Percentiles rank a stretch among this genome's conserved stretches.
phyloP scores from a whole-genome alignment of 805 yeast species.

The Candida maris region DNA sequence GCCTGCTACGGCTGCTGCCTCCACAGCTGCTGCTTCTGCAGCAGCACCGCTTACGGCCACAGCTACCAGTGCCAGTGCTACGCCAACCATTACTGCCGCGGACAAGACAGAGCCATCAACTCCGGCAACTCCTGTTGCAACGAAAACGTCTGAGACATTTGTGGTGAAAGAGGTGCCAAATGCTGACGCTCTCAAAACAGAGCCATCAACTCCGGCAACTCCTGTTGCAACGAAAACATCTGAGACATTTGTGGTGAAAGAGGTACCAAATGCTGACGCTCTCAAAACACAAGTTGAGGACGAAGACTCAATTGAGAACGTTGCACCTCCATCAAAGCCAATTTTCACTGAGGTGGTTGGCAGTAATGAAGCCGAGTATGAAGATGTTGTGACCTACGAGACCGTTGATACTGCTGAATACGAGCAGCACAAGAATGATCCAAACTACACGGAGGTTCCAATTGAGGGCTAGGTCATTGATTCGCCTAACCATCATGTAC shows the following conservation, averaged over 20 bases:
- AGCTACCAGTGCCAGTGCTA: conserved; percentile 22
- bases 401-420: conserved; percentile 48
- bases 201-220: conserved; percentile 8
- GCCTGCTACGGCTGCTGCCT: conserved; percentile 32
- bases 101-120: conserved; percentile 5
- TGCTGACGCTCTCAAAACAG: conserved; percentile 8
- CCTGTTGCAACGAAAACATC: conserved; percentile 4
- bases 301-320: conserved; percentile 22
- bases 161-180: conserved; percentile 5
- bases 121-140: conserved; percentile 10
- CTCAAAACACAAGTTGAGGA: conserved; percentile 12
- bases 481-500: conserved; percentile 1
- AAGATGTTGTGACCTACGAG: conserved; percentile 40
- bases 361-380: conserved; percentile 23
- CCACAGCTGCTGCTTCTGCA: conserved; percentile 17
- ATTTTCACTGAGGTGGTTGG: conserved; percentile 31
- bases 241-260: conserved; percentile 1
- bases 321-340: conserved; percentile 20
- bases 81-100: conserved; percentile 9
- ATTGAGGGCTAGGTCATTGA: conserved; percentile 18
- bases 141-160: conserved; percentile 7
- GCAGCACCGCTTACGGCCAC: conserved; percentile 20
- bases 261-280: conserved; percentile 3
- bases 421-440: conserved; percentile 42
- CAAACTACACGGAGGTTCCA: conserved; percentile 43